These are phyloP conservation scores for Jatropha multifida DNA, from an alignment of 441 rosid species.

Conservation along the genomic window DNA sequence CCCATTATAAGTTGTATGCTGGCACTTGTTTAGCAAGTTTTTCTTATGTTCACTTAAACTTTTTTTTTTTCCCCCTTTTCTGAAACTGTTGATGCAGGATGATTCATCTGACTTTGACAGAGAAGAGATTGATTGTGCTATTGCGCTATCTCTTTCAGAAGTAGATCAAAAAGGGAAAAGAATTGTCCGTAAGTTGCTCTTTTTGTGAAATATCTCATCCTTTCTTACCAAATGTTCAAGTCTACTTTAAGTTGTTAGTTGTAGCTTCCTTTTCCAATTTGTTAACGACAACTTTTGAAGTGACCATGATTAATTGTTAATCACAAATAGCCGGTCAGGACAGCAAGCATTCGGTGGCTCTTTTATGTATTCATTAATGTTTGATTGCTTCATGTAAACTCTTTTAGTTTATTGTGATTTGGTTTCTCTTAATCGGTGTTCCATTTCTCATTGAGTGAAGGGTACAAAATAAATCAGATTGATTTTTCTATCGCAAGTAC, in stretches of 20 bases:
- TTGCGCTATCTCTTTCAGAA: constrained; percentile 58
- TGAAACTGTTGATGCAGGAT: constrained; percentile 40
- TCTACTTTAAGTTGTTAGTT: neutral
- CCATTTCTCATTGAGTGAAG: no score
- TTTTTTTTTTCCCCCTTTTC: neutral
- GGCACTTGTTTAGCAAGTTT: constrained; percentile 4
- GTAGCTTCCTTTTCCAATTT: neutral
- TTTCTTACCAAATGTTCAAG: neutral
- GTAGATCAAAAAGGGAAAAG: constrained; percentile 56
- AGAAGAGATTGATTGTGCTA: constrained; percentile 51
- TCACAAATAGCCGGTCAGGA: neutral
- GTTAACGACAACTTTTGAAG: neutral
- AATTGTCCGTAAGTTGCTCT: constrained; percentile 47
- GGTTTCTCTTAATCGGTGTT: neutral
- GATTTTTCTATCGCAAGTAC: no score
- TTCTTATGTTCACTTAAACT: neutral
- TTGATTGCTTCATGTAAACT: neutral
- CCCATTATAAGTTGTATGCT: constrained; percentile 1
- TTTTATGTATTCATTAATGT: neutral
- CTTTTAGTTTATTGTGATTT: neutral
- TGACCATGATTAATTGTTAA: neutral
- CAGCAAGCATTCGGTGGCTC: neutral
- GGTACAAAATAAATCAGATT: no score
- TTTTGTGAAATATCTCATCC: constrained; percentile 3
- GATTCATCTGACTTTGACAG: constrained; percentile 48